Evolutionary conservation across 495 filamentous ascomycete species (phyloP), one percentile per base, ranked within the genome.

Genomic region (Penicillium egyptiacum): DNA sequence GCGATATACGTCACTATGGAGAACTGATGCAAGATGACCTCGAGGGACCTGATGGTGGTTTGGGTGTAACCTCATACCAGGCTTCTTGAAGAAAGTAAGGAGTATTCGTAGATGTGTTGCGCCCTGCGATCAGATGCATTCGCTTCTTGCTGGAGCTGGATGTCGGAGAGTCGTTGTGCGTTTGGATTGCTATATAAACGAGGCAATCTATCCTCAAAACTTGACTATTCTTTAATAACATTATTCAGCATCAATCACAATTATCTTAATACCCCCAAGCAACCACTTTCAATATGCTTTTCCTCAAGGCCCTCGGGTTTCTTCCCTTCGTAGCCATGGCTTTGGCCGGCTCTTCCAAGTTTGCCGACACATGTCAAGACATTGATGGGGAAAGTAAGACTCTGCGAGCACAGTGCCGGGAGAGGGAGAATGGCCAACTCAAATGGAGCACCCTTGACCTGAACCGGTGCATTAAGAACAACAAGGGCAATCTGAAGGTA

Each of bases 401-500:
- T 11, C 31, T 66, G 33, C 57, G 35, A 1, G 63, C 60, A 11
- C 54, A 60, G 16, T 66, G 63, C 30, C 60, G 20, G 6, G 63
- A 55, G 12, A 35, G 20, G 19, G 57, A 60, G 30, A 44, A 66
- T 46, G 63, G 63, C 8, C 28, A 52, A 22, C 33, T 55, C 1
- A 45, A 25, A 16, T 33, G 35, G 1, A 60, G 41, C 31, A 55
- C 35, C 10, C 40, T 66, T 12, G 57, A 66, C 10, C 37, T 66
- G 33, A 66, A 66, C 51, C 56, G 54, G 2, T 66, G 63, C 30
- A 28, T 66, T 41, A 66, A 58, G 46, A 66, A 66, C 31, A 19
- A 28, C 26, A 65, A 65, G 30, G 63, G 63, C 22, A 40, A 30
- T 1, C 56, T 61, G 8, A 59, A 57, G 42, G 60, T 59, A 44